Evolutionary conservation across 2,329 filamentous ascomycete species (phyloP).

Genomic region (Paramyrothecium sp.): DNA sequence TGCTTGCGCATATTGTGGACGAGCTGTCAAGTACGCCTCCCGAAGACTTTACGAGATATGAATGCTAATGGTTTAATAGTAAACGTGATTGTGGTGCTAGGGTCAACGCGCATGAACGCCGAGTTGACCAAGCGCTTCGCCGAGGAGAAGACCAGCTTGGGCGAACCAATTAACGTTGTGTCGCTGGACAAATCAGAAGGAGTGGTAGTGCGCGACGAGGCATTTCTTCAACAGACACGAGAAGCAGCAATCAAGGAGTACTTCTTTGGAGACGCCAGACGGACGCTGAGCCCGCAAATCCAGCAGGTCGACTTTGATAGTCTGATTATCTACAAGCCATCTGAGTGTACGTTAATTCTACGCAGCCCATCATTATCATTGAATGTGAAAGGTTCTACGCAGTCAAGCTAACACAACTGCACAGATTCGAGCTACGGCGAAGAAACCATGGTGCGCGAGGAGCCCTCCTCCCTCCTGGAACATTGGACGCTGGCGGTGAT

Average conservation of each 20-base stretch:
- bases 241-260: conserved; percentile 85
- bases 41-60: no score
- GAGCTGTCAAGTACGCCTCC: conserved; percentile 47
- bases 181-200: conserved; percentile 83
- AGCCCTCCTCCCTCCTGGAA: conserved; percentile 66
- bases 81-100: conserved; percentile 79
- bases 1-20: conserved; percentile 72
- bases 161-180: conserved; percentile 72
- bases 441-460: conserved; percentile 59
- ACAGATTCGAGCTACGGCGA: conserved; percentile 26
- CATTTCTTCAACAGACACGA: conserved; percentile 70
- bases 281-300: conserved; percentile 82
- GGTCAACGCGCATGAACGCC: conserved; percentile 72
- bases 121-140: conserved; percentile 72
- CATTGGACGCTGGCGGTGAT: conserved; percentile 86
- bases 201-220: conserved; percentile 71
- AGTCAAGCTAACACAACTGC: conserved; percentile 12
- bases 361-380: no score
- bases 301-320: conserved; percentile 78
- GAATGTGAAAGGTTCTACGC: no score
- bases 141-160: conserved; percentile 50
- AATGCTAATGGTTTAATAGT: conserved; percentile 57
- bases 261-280: conserved; percentile 82
- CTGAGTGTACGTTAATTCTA: conserved; percentile 49
- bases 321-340: conserved; percentile 70